phyloP scores from a whole-genome alignment of 2,329 filamentous ascomycete genomes.

The Ceratocystis diversiconidia region DNA sequence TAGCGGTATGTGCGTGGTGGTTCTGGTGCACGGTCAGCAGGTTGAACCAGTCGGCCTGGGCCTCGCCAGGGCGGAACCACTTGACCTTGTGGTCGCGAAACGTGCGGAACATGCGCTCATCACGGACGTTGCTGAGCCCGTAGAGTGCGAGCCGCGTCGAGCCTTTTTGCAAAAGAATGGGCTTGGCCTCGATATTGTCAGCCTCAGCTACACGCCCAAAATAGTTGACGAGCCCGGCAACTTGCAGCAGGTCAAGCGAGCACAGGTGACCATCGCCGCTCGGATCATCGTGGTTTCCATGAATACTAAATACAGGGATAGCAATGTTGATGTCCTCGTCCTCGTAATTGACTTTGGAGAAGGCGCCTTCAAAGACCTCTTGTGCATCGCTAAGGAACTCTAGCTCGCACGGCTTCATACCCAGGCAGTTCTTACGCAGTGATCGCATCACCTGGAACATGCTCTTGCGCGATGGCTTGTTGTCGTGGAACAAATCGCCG shows the following conservation, averaged over 20 bases:
- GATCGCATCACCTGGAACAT: conserved; percentile 97
- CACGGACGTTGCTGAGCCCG: conserved; percentile 87
- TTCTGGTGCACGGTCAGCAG: conserved; percentile 92
- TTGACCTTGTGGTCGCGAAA: conserved; percentile 88
- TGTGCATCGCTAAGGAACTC: conserved; percentile 89
- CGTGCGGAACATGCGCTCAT: conserved; percentile 86
- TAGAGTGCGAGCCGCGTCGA: conserved; percentile 84
- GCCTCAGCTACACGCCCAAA: conserved; percentile 84
- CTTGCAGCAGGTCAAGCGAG: conserved; percentile 78
- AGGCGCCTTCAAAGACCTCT: conserved; percentile 77
- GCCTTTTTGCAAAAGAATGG: conserved; percentile 85
- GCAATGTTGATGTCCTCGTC: conserved; percentile 94
- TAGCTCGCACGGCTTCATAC: conserved; percentile 87
- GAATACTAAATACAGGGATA: conserved; percentile 95
- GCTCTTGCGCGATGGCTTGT: conserved; percentile 87
- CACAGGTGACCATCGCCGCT: conserved; percentile 91
- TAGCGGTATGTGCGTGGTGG: conserved; percentile 80
- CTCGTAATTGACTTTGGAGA: conserved; percentile 94
- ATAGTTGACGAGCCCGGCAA: conserved; percentile 87
- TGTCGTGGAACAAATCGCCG: conserved; percentile 94
- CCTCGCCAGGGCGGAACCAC: conserved; percentile 50
- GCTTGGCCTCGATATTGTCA: conserved; percentile 86
- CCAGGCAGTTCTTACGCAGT: conserved; percentile 81
- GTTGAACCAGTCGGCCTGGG: conserved; percentile 74
- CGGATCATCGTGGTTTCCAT: conserved; percentile 95